Conservation (phyloP, 495 filamentous ascomycete genomes). For the Tuber brumale region DNA sequence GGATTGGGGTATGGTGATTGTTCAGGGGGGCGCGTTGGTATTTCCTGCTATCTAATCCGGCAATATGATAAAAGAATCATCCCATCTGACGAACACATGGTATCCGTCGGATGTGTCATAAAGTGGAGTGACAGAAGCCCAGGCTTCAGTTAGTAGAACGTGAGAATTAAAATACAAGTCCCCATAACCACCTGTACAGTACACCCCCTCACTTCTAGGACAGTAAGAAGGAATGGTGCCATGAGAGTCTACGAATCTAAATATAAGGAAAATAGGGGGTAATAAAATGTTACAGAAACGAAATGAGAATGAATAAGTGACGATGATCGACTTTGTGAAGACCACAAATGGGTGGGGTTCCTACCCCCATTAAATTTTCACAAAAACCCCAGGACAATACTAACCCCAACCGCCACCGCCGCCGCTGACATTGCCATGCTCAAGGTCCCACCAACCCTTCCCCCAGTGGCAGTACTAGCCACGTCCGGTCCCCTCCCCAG, state of each 20-base stretch:
- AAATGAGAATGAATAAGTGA: neutral
- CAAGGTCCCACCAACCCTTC: neutral
- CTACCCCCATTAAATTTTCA: neutral
- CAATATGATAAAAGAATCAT: neutral
- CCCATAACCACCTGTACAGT: neutral
- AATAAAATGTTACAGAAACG: neutral
- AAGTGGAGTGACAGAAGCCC: neutral
- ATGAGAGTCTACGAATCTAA: neutral
- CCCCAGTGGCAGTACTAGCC: neutral
- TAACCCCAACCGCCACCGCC: neutral
- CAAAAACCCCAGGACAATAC: neutral
- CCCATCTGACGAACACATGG: neutral
- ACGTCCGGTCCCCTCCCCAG: neutral
- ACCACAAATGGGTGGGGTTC: neutral
- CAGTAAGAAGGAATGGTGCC: neutral
- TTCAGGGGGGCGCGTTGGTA: neutral
- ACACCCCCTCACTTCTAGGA: neutral
- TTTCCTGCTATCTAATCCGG: neutral
- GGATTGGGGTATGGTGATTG: neutral
- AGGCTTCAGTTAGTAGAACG: neutral
- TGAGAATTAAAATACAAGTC: slow-evolving; percentile 8
- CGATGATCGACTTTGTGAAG: neutral
- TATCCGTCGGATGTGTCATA: too few relatives aligned
- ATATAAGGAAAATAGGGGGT: neutral
- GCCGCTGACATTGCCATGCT: neutral